These are phyloP conservation scores for Arthrobotrys musiformis DNA, from an alignment of 2,329 filamentous ascomycete species.

Conservation along the genomic window DNA sequence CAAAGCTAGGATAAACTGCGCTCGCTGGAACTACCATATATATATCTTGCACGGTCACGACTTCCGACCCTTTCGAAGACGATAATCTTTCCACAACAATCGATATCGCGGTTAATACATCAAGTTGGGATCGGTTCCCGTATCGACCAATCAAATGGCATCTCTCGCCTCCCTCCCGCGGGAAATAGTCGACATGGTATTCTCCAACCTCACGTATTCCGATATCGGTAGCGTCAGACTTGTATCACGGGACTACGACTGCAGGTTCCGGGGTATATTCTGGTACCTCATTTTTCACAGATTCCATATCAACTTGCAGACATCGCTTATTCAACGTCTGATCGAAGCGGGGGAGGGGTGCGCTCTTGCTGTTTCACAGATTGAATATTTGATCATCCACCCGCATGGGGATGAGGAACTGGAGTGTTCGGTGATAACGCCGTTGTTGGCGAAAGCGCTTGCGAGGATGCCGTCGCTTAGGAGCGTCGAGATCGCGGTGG, in stretches of 20 bases:
- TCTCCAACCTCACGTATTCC: not conserved
- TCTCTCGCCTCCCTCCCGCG: not conserved
- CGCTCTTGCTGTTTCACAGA: not conserved
- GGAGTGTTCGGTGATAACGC: not conserved
- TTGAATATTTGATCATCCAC: not conserved
- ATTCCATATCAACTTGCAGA: not conserved
- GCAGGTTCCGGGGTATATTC: not conserved
- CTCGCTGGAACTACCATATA: too few species aligned
- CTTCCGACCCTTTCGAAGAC: too few species aligned
- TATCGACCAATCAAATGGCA: not conserved
- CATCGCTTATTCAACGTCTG: not conserved
- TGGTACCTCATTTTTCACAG: not conserved
- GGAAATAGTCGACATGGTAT: constrained; percentile 12
- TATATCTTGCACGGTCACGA: too few species aligned
- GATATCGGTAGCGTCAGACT: not conserved
- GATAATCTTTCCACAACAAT: too few species aligned
- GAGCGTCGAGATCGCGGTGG: not conserved
- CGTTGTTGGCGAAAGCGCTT: not conserved
- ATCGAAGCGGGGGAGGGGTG: not conserved
- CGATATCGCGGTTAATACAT: too few species aligned
- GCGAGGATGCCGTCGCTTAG: not conserved
- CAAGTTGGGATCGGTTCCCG: not conserved
- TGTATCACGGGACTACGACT: not conserved
- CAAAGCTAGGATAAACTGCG: too few species aligned
- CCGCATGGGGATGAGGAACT: not conserved